Percentiles rank a stretch among this genome's conserved stretches.
Conservation (phyloP, 805 yeast genomes). For the Lipomyces oligophaga region DNA sequence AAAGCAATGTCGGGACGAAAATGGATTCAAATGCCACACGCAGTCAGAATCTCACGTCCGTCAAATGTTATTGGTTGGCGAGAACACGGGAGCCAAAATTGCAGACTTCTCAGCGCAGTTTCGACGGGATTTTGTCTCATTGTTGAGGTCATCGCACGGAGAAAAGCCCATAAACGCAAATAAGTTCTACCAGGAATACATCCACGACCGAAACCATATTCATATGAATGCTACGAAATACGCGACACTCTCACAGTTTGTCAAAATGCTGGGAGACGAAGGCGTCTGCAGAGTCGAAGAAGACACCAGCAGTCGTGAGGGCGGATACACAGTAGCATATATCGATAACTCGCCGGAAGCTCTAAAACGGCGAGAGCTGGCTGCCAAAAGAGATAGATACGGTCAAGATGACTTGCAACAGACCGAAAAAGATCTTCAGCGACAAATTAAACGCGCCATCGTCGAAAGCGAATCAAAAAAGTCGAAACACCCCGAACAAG, state of each 20-base stretch:
- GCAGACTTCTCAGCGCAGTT: conserved; percentile 60
- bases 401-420: conserved; percentile 48
- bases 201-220: conserved; percentile 73
- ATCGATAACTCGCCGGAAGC: conserved; percentile 55
- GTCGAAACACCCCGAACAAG: background rate
- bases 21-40: conserved; percentile 91
- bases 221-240: conserved; percentile 90
- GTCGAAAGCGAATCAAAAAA: conserved; percentile 16
- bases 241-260: conserved; percentile 64
- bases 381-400: conserved; percentile 39
- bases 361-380: conserved; percentile 40
- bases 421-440: conserved; percentile 43
- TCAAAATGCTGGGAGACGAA: conserved; percentile 53
- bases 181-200: conserved; percentile 84
- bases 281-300: conserved; percentile 54
- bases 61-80: conserved; percentile 48
- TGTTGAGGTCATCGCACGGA: conserved; percentile 69
- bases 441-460: conserved; percentile 52
- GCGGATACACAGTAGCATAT: conserved; percentile 48
- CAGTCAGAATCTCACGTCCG: conserved; percentile 72
- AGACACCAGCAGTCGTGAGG: conserved; percentile 29
- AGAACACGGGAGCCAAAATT: conserved; percentile 44
- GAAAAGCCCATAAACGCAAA: conserved; percentile 76
- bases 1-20: conserved; percentile 93
- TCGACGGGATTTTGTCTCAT: conserved; percentile 56